A percentile compares a stretch with the other conserved stretches of the same genome.
phyloP scores from a whole-genome alignment of 495 filamentous ascomycete genomes.

The Pyrenopolyporus hunteri region DNA sequence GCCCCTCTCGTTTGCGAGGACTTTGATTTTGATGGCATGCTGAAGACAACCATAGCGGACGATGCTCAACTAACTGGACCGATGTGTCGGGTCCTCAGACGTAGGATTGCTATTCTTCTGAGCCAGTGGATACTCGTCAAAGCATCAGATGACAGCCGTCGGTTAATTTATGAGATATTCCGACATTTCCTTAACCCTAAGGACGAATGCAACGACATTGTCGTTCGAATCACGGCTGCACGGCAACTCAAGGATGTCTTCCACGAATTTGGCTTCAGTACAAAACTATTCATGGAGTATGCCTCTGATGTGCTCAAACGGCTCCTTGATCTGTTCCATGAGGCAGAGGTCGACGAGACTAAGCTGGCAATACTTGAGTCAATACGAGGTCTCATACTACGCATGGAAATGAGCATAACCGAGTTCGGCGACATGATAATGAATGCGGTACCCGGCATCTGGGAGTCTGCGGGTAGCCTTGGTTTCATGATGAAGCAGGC shows the following conservation, averaged over 20 bases:
- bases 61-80: constrained; percentile 79
- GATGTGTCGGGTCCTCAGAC: constrained; percentile 83
- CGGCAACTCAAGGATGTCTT: constrained; percentile 77
- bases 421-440: constrained; percentile 83
- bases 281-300: constrained; percentile 73
- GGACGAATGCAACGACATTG: constrained; percentile 83
- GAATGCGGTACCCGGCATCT: constrained; percentile 77
- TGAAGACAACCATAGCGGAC: constrained; percentile 72
- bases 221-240: constrained; percentile 90
- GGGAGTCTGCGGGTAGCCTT: constrained; percentile 80
- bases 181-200: constrained; percentile 80
- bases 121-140: constrained; percentile 88
- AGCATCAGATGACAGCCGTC: constrained; percentile 63
- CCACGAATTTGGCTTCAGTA: constrained; percentile 82
- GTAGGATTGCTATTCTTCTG: constrained; percentile 84
- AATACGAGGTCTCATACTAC: constrained; percentile 75
- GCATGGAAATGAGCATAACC: constrained; percentile 75
- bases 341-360: constrained; percentile 82
- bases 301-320: constrained; percentile 69
- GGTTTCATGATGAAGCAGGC: constrained; percentile 87
- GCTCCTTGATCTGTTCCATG: constrained; percentile 76
- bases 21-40: constrained; percentile 82
- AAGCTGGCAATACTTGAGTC: constrained; percentile 88
- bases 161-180: constrained; percentile 87
- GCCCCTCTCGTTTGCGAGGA: constrained; percentile 70